Base-by-base conservation (phyloP, 176 grass and related monocot species). In the Oropetium thomaeum region DNA sequence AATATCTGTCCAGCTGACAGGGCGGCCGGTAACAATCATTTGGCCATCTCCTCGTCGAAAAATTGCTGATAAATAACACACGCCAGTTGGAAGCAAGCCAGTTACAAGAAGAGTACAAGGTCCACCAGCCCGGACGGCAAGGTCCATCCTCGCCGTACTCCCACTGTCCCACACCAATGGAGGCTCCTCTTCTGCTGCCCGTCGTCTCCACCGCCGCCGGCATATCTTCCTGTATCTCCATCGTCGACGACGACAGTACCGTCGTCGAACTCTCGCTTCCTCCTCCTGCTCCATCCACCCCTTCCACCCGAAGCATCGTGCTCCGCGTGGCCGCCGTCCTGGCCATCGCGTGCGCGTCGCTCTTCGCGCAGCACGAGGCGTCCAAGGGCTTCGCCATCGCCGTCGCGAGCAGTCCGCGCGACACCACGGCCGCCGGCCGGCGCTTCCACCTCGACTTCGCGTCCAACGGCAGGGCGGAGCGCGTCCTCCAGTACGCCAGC, bases 371-470 rank as follows among this genome's bases (percentile, higher is more conserved):
- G 43, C 81, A 86, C 47, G 75, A 87, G 64, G 79, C 89, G 0
- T 79, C 69, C 14, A 89, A 77, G 68, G 82, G 91, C 51, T 89
- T 92, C 73, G 63, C 62, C 51, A 67, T 95, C 58, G 65, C 71
- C 62, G 57, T 95, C 47, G 42, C 77, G 20, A 71, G 53, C 45
- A 28, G 58, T 1, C 16, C 60, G 0, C 27, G 32, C 1, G 26
- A 41, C 19, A 69, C 20, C 2, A n/a, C n/a, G n/a, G 30, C 2
- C 44, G 34, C 28, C 2, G 89, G 20, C 47, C 58, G 27, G 2
- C 89, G 82, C 19, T 99, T 95, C 82, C 70, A 90, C 84, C 71
- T 93, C 22, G 43, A 79, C 62, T 90, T 95, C 52, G 89, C 84
- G 22, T 76, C 96, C 75, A 95, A 99, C 25, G 96, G 96, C 58